These are phyloP conservation scores for Didymella pinodella DNA, from an alignment of 2,329 filamentous ascomycete genomes.

Conservation along the genomic window DNA sequence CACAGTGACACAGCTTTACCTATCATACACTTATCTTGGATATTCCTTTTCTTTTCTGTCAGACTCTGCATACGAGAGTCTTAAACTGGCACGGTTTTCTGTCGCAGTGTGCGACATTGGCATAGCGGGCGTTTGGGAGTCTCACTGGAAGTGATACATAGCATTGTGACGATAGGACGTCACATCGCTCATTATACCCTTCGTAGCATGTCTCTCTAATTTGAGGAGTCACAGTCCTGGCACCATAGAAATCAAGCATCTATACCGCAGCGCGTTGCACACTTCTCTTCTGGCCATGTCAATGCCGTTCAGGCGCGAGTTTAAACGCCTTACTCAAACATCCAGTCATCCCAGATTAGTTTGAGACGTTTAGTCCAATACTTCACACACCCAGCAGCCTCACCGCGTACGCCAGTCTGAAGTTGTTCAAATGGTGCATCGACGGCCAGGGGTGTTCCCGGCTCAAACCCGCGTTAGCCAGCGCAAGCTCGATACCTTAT, in stretches of 20 bases:
- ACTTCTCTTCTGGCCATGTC: conserved; percentile 3
- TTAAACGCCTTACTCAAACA: background rate
- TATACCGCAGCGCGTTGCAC: background rate
- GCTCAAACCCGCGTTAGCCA: background rate
- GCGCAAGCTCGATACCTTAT: conserved; percentile 6
- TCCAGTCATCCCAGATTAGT: background rate
- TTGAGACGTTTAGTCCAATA: conserved; percentile 7
- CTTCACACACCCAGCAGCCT: conserved; percentile 4
- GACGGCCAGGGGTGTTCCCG: conserved; percentile 5
- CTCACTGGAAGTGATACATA: conserved; percentile 17
- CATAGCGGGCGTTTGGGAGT: conserved; percentile 19
- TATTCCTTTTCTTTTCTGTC: conserved; percentile 2
- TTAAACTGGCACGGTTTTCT: conserved; percentile 1
- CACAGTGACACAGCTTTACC: conserved; percentile 4
- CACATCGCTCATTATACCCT: conserved; percentile 21
- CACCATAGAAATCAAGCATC: conserved; percentile 16
- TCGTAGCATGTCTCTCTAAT: conserved; percentile 8
- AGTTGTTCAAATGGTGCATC: conserved; percentile 3
- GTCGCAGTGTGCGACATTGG: conserved; percentile 18
- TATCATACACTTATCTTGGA: background rate
- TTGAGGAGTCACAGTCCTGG: conserved; percentile 9
- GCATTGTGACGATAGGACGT: conserved; percentile 15
- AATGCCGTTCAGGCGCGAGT: background rate
- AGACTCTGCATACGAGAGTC: conserved; percentile 8
- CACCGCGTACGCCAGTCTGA: conserved; percentile 6